Evolutionary conservation across 2,329 filamentous ascomycete species (phyloP).

Genomic region (Endocalyx cinctus): DNA sequence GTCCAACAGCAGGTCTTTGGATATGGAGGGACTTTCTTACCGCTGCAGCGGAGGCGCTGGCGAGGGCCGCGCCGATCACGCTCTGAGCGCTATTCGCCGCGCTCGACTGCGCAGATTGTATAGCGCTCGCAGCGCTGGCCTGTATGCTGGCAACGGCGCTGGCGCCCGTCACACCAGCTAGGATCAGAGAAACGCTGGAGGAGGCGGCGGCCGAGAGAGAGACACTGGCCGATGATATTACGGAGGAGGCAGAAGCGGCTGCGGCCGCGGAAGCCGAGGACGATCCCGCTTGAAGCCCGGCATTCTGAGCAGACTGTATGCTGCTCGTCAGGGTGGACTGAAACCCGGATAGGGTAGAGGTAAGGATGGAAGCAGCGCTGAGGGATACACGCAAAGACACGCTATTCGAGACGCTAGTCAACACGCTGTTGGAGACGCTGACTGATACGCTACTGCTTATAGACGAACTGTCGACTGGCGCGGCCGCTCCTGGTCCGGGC

Average conservation of each 20-base stretch:
- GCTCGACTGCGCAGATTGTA: conserved; percentile 3
- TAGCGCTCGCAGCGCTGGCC: conserved; percentile 2
- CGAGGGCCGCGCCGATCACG: conserved; percentile 4
- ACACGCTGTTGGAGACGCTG: conserved; percentile 3
- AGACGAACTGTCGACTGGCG: too few species aligned
- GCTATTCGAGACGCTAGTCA: conserved; percentile 1
- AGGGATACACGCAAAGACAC: conserved; percentile 1
- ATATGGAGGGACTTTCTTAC: conserved; percentile 4
- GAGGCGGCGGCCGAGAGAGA: neutral
- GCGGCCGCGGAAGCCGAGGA: neutral
- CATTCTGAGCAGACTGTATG: conserved; percentile 1
- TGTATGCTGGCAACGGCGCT: conserved; percentile 3
- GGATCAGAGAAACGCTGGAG: conserved; percentile 1
- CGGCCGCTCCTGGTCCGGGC: conserved; percentile 1
- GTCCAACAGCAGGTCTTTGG: neutral
- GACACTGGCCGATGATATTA: conserved; percentile 4
- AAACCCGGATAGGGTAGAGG: neutral
- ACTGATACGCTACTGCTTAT: conserved; percentile 1
- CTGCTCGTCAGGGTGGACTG: conserved; percentile 2
- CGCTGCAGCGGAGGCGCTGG: conserved; percentile 7
- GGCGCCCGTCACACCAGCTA: conserved; percentile 2
- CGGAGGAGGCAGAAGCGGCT: neutral
- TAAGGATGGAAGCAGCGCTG: conserved; percentile 1
- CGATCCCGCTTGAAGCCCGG: conserved; percentile 1
- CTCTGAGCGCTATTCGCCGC: conserved; percentile 7